Evolutionary conservation across 257 asterid species (phyloP).

Genomic region (Verbascum thapsus): DNA sequence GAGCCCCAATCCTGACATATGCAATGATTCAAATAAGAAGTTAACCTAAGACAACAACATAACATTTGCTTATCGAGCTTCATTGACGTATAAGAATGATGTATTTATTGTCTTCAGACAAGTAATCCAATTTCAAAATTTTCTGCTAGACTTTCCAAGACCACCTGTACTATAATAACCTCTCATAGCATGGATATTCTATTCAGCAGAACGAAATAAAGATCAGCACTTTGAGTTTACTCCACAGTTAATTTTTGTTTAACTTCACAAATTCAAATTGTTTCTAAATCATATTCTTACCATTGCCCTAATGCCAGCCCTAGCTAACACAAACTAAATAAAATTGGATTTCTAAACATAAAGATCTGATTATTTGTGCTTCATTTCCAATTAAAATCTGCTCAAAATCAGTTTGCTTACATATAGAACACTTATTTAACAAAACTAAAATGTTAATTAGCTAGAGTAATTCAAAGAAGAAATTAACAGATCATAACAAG

Average conservation of each 20-base stretch:
- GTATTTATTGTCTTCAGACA: no score
- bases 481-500: neutral
- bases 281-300: neutral
- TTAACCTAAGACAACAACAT: neutral
- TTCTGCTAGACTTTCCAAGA: neutral
- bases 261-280: neutral
- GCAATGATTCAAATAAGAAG: neutral
- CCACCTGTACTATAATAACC: neutral
- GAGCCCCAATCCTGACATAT: conserved; percentile 1
- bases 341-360: conserved; percentile 20
- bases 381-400: neutral
- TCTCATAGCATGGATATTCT: neutral
- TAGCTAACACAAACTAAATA: neutral
- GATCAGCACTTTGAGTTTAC: conserved; percentile 3
- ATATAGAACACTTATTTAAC: neutral
- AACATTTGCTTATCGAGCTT: neutral
- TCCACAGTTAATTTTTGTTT: neutral
- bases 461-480: neutral
- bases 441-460: neutral
- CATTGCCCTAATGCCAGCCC: neutral
- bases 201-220: neutral
- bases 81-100: neutral
- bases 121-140: no score
- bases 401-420: neutral
- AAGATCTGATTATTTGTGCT: neutral